These are phyloP conservation scores for Cyclotella baltica DNA, from an alignment of 108 stramenopile species.

Conservation along the genomic window DNA sequence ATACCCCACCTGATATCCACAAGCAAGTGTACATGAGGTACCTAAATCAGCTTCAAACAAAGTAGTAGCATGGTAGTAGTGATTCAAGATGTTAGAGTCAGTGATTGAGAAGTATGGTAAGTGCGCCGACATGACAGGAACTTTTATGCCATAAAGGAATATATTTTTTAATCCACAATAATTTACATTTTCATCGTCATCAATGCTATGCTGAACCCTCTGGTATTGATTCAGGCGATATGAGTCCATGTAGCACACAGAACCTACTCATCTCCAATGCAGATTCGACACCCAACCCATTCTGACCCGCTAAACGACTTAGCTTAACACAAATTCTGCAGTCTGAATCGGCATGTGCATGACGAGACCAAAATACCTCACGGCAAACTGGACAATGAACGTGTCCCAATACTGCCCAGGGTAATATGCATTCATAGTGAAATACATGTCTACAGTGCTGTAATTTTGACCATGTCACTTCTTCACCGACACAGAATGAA, in stretches of 20 bases:
- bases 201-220: background rate
- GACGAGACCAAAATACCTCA: slow-evolving; percentile 29
- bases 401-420: slow-evolving; percentile 30
- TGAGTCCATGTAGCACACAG: slow-evolving; percentile 28
- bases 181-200: too few species aligned
- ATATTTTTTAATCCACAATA: too few species aligned
- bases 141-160: too few species aligned
- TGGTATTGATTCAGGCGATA: background rate
- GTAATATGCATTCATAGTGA: slow-evolving; percentile 65
- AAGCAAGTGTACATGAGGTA: too few species aligned
- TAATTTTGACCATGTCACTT: slow-evolving; percentile 58
- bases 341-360: background rate
- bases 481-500: slow-evolving; percentile 48
- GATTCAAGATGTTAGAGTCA: too few species aligned
- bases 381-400: slow-evolving; percentile 32
- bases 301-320: background rate
- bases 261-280: slow-evolving; percentile 12
- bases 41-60: too few species aligned
- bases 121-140: too few species aligned
- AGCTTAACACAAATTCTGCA: background rate
- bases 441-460: slow-evolving; percentile 60
- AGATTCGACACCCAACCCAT: background rate
- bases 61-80: too few species aligned
- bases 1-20: too few species aligned
- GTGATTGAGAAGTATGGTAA: too few species aligned